Evolutionary conservation across 2,329 filamentous ascomycete species (phyloP), one percentile per base, ranked within the genome.

Genomic region (Penicillium digitatum): DNA sequence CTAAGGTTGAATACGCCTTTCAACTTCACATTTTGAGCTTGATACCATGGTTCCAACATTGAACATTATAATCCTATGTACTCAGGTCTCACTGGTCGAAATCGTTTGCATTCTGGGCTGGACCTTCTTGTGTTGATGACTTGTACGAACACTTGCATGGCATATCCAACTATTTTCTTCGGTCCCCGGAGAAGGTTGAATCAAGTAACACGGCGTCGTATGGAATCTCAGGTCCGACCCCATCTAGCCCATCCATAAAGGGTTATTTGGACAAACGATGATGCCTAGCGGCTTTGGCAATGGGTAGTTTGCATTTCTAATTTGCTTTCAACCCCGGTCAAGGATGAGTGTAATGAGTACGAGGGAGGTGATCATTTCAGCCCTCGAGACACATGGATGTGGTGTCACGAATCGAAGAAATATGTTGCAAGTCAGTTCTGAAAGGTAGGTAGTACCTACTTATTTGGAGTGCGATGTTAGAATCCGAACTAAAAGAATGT

Each of bases 141-240:
- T 48, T 27, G 54, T 52, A 46, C 35, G 51, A 55, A 52, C 45
- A 51, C 38, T 46, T 54, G 47, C 43, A 57, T 46, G 32, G 29
- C 38, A 50, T 50, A 26, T 50, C 49, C 42, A 39, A 20, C 44
- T 16, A 42, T 16, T 54, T 18, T 16, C 18, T 38, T 46, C 48
- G 35, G 48, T 32, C 24, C 32, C 37, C n/a, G 43, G 42, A 27
- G 39, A 37, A 31, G 50, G 39, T 52, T 35, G 50, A 40, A 54
- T 57, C 48, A 48, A 61, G 60, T 63, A 35, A 59, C 54, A 62
- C 58, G 9, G 29, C 18, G 16, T 43, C 12, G 44, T 38, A 52
- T 47, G 8, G 20, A 16, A 35, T 24, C 18, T 14, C 39, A 46
- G 18, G 26, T n/a, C 24, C 20, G 34, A 26, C 16, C 27, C 27